Evolutionary conservation across 177 flowering plant species (phyloP).

Genomic region (Vitis hybrid): DNA sequence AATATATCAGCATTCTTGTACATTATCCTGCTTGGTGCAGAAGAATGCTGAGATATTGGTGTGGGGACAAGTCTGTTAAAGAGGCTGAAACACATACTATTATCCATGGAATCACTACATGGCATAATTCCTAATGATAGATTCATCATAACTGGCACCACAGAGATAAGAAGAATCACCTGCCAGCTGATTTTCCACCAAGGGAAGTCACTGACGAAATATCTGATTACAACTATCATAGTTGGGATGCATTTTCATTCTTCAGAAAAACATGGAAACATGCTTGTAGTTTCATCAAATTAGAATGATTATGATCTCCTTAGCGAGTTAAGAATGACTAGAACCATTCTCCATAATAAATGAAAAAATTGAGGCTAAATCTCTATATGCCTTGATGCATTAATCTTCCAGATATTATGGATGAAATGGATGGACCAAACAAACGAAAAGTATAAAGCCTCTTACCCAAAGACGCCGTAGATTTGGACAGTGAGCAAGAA

Average conservation of each 20-base stretch:
- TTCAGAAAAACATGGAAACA: background rate
- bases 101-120: no score
- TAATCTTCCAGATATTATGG: background rate
- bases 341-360: background rate
- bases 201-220: background rate
- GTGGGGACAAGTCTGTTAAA: no score
- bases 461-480: slow-evolving; percentile 60
- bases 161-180: background rate
- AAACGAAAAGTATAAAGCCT: background rate
- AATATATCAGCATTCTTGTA: no score
- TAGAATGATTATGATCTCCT: background rate
- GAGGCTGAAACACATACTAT: no score
- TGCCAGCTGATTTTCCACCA: background rate
- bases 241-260: background rate
- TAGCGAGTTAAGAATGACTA: background rate
- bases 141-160: background rate
- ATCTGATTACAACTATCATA: background rate
- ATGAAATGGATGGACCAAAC: background rate
- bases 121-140: no score
- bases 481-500: slow-evolving; percentile 37
- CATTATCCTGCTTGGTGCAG: no score
- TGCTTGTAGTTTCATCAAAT: background rate
- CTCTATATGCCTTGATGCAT: background rate
- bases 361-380: background rate
- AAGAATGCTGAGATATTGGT: no score